These are phyloP conservation scores for Echium plantagineum DNA, from an alignment of 257 asterid species.

Conservation along the genomic window DNA sequence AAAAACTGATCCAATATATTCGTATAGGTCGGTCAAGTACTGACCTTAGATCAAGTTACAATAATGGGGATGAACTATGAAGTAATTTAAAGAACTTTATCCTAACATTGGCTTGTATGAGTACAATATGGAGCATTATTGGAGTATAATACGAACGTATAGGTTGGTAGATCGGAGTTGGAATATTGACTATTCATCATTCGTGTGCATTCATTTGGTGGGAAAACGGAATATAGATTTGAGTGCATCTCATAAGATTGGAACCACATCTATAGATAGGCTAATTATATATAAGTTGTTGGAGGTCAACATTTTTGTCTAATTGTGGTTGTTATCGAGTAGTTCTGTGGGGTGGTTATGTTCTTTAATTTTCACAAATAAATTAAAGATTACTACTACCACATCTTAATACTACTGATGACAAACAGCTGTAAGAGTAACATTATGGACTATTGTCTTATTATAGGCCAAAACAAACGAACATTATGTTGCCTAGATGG, in stretches of 20 bases:
- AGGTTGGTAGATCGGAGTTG: background rate
- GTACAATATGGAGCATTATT: too few species aligned
- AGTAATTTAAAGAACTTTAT: too few species aligned
- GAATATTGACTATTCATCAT: background rate
- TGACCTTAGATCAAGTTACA: too few species aligned
- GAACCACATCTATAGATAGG: background rate
- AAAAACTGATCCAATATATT: too few species aligned
- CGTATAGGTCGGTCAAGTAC: too few species aligned
- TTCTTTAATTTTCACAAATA: background rate
- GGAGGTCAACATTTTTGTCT: background rate
- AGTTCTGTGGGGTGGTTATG: slow-evolving; percentile 1
- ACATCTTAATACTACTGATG: background rate
- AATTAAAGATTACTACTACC: background rate
- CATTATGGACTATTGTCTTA: background rate
- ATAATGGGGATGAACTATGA: too few species aligned
- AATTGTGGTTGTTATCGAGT: background rate
- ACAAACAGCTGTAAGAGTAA: background rate
- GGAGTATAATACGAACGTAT: background rate
- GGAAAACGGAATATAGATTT: background rate
- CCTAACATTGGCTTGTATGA: too few species aligned
- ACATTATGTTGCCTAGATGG: too few species aligned
- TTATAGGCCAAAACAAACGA: too few species aligned
- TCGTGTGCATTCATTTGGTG: slow-evolving; percentile 3
- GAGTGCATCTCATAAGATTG: background rate
- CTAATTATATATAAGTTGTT: background rate